A percentile compares a stretch with the other conserved stretches of the same genome.
Evolutionary conservation across 768 basidiomycete species (phyloP).

Genomic region (Boletus insuetus): DNA sequence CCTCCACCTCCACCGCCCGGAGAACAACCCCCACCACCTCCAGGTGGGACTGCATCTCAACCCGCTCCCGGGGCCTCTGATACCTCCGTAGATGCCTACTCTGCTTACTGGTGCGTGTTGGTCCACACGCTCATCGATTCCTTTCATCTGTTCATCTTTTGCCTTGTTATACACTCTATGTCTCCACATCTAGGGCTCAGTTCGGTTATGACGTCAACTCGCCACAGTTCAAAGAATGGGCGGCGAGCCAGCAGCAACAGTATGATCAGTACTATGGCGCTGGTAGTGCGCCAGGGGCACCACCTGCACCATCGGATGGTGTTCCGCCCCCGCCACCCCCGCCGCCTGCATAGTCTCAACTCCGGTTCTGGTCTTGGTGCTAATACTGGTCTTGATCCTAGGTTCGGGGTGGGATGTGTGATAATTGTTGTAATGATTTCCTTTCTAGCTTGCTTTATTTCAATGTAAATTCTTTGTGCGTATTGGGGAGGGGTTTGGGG

Average conservation of each 20-base stretch:
- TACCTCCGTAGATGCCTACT: slow-evolving; percentile 51
- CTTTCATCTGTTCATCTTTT: not conserved
- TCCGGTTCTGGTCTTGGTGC: not conserved
- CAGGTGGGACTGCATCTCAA: slow-evolving; percentile 43
- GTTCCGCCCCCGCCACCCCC: slow-evolving; percentile 16
- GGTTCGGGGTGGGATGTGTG: not conserved
- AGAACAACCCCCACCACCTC: slow-evolving; percentile 54
- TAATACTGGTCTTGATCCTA: not conserved
- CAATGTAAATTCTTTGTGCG: slow-evolving; percentile 26
- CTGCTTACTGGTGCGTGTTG: slow-evolving; percentile 56
- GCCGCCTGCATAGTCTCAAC: slow-evolving; percentile 24
- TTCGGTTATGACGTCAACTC: slow-evolving; percentile 89
- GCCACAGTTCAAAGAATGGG: slow-evolving; percentile 78
- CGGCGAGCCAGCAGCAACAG: slow-evolving; percentile 59
- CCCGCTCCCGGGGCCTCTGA: slow-evolving; percentile 41
- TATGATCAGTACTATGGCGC: slow-evolving; percentile 67
- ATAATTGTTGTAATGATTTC: slow-evolving; percentile 20
- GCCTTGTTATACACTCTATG: not conserved
- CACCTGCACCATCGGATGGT: slow-evolving; percentile 25
- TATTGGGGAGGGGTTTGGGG: not conserved
- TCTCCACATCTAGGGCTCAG: slow-evolving; percentile 54
- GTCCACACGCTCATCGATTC: not conserved
- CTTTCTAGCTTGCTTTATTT: slow-evolving; percentile 31
- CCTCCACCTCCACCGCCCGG: slow-evolving; percentile 49
- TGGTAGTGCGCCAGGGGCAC: slow-evolving; percentile 18